Base-by-base conservation (phyloP, 2,329 filamentous ascomycete species). In the Apiospora saccharicola region DNA sequence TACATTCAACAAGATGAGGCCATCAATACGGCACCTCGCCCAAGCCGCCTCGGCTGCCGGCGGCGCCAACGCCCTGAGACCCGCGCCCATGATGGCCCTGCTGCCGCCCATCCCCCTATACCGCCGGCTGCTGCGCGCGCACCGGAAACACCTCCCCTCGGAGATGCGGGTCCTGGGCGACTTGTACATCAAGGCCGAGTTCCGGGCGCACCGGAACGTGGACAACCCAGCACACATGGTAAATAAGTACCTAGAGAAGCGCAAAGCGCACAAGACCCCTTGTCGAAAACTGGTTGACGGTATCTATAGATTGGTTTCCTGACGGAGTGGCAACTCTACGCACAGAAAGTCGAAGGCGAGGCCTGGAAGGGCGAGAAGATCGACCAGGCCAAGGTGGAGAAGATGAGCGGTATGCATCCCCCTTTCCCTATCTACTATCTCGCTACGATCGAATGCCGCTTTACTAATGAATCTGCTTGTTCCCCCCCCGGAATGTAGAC, bases 281-380 rank as follows among this genome's bases (percentile, higher is more conserved):
- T 30, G 26, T 30, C 4, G 26, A 30, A 34, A 37, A 22, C 43
- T 44, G 19, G 30, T 46, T 43, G 24, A 30, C 30, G 16, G 6
- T 10, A 10, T 44, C 22, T 30, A 26, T 24, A 97, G 94, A 94
- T 98, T 78, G 96, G 96, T 1, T 99, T 99, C 82, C 87, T 99
- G 77, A 96, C 94, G 0, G 95, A 98, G 82, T 99, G 96, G 96
- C 96, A 99, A 82, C 85, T 94, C 70, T 99, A 98, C 80, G 95
- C 95, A 1, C 96, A 99, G 81, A 92, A 94, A 80, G 85, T 99
- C 22, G 96, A 98, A 80, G 96, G 95, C 0, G 92, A 97, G 70
- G 82, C 88, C 0, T 98, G 96, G 96, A 87, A 89, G 73, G 96
- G 92, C 1, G 94, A 94, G 75, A 96, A 92, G 81, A 87, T 98